These are phyloP conservation scores for Cyclotella kingstonii DNA, from an alignment of 108 stramenopile species.

Conservation along the genomic window DNA sequence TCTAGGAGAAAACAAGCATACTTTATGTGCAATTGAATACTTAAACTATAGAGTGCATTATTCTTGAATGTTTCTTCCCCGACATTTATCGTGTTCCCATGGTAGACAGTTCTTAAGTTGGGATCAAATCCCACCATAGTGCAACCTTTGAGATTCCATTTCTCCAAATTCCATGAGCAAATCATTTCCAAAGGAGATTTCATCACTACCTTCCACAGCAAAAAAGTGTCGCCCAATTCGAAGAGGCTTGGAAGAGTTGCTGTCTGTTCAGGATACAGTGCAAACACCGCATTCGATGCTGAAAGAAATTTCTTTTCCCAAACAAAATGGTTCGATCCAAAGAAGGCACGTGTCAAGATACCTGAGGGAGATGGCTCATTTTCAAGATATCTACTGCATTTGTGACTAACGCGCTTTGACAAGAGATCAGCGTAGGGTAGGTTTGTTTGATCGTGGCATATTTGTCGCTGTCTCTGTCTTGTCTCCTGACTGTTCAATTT, in stretches of 20 bases:
- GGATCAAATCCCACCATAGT: conserved; percentile 53
- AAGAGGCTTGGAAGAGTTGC: conserved; percentile 20
- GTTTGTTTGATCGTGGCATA: conserved; percentile 8
- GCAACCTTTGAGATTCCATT: conserved; percentile 18
- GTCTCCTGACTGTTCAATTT: conserved; percentile 16
- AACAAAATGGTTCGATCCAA: conserved; percentile 38
- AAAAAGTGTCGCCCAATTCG: conserved; percentile 21
- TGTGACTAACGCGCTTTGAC: conserved; percentile 26
- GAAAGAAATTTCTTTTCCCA: conserved; percentile 25
- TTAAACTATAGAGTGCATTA: no score
- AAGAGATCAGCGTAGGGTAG: conserved; percentile 41
- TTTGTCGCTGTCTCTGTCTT: conserved; percentile 17
- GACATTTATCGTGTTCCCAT: conserved; percentile 44
- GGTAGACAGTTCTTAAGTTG: conserved; percentile 31
- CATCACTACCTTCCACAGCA: conserved; percentile 34
- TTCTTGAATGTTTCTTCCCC: not conserved
- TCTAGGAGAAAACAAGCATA: conserved; percentile 38
- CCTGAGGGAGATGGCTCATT: conserved; percentile 30
- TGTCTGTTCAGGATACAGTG: conserved; percentile 11
- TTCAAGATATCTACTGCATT: conserved; percentile 24
- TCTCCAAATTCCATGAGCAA: conserved; percentile 24
- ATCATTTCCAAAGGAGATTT: conserved; percentile 44
- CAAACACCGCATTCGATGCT: conserved; percentile 7
- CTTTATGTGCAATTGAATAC: conserved; percentile 19
- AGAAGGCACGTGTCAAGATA: conserved; percentile 36